Conservation (phyloP, 108 stramenopile genomes). For the Pseudonitzschia multiseries region DNA sequence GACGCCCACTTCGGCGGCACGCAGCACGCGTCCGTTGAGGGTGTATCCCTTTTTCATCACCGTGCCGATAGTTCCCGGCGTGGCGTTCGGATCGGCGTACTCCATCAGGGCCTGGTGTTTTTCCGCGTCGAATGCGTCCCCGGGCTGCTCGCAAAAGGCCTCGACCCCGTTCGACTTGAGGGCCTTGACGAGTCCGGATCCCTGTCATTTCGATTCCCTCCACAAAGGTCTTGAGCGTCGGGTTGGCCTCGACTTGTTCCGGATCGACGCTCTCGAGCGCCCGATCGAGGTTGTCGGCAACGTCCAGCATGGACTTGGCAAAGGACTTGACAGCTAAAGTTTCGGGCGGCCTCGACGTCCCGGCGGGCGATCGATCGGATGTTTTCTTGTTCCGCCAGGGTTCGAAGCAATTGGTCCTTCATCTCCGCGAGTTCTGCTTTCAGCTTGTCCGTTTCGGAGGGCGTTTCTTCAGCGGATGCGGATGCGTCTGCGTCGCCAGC, state of each 20-base stretch:
- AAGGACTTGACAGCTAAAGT: slow-evolving; percentile 87
- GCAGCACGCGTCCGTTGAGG: slow-evolving; percentile 90
- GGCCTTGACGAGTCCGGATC: slow-evolving; percentile 81
- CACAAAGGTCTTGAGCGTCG: slow-evolving; percentile 55
- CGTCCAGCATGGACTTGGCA: slow-evolving; percentile 87
- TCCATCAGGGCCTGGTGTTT: slow-evolving; percentile 95
- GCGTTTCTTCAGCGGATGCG: slow-evolving; percentile 21
- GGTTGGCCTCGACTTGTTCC: slow-evolving; percentile 47
- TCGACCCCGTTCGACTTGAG: slow-evolving; percentile 80
- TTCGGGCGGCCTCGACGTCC: slow-evolving; percentile 83
- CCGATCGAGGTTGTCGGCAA: slow-evolving; percentile 89
- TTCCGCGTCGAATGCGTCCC: slow-evolving; percentile 95
- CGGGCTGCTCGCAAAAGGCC: slow-evolving; percentile 80
- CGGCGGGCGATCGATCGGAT: slow-evolving; percentile 88
- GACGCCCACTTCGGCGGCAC: slow-evolving; percentile 96
- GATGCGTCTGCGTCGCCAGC: slow-evolving; percentile 10
- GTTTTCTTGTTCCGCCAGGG: slow-evolving; percentile 97
- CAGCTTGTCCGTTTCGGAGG: slow-evolving; percentile 18
- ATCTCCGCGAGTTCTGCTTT: slow-evolving; percentile 66
- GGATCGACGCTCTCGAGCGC: slow-evolving; percentile 76
- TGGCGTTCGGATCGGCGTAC: slow-evolving; percentile 67
- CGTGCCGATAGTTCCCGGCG: slow-evolving; percentile 87
- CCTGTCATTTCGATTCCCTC: slow-evolving; percentile 94
- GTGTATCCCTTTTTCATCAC: slow-evolving; percentile 94
- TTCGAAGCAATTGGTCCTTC: slow-evolving; percentile 81